Conservation (phyloP, 192 early-diverging fungal genomes). For the Podila verticillata region DNA sequence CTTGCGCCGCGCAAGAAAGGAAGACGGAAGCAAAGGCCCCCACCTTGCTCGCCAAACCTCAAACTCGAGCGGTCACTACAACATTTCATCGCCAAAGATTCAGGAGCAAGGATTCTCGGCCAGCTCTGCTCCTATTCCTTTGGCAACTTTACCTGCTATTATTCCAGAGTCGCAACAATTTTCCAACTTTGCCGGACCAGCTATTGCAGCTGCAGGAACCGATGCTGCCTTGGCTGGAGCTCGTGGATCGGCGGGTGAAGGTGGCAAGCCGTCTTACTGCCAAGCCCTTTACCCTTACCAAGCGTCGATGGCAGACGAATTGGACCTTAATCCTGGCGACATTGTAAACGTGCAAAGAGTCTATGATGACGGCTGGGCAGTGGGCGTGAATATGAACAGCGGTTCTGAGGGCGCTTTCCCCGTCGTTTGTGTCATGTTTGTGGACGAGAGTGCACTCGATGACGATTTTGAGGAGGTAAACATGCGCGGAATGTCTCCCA, state of each 20-base stretch:
- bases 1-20: constrained; percentile 12
- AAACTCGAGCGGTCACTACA: constrained; percentile 36
- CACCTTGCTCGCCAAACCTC: constrained; percentile 24
- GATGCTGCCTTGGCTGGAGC: constrained; percentile 6
- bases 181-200: constrained; percentile 24
- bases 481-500: constrained; percentile 44
- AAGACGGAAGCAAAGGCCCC: constrained; percentile 1
- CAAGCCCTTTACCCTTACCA: constrained; percentile 65
- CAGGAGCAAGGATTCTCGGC: constrained; percentile 34
- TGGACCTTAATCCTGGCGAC: constrained; percentile 76
- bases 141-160: constrained; percentile 27
- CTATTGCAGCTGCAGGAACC: constrained; percentile 9
- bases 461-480: constrained; percentile 51
- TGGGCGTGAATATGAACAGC: constrained; percentile 81
- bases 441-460: constrained; percentile 45
- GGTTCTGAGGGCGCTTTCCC: constrained; percentile 85
- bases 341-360: constrained; percentile 73
- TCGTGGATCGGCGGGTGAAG: constrained; percentile 11
- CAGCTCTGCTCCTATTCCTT: constrained; percentile 26
- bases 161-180: constrained; percentile 12
- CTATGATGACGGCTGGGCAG: constrained; percentile 94
- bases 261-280: constrained; percentile 39
- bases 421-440: constrained; percentile 74
- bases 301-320: constrained; percentile 79
- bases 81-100: constrained; percentile 42